A percentile compares a stretch with the other conserved stretches of the same genome.
Evolutionary conservation across 495 filamentous ascomycete genomes (phyloP).

Genomic region (Recurvomyces mirabilis): DNA sequence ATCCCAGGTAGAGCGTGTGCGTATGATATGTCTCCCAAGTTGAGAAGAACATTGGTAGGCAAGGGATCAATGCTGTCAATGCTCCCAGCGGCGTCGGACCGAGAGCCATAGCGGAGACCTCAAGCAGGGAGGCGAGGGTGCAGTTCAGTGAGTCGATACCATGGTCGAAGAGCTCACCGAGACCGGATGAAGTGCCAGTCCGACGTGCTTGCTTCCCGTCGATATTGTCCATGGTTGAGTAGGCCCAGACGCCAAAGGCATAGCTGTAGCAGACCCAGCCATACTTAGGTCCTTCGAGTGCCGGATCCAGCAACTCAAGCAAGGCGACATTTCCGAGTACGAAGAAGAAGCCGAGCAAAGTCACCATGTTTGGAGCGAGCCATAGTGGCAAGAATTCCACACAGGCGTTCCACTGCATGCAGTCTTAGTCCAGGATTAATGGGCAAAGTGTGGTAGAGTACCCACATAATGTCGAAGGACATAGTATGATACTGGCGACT

Average conservation of each 20-base stretch:
- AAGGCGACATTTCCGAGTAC: conserved; percentile 77
- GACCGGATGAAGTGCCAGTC: conserved; percentile 85
- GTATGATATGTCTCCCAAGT: conserved; percentile 99
- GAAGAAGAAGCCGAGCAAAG: conserved; percentile 86
- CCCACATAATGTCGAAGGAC: conserved; percentile 91
- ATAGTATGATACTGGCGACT: conserved; percentile 86
- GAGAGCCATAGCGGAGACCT: conserved; percentile 83
- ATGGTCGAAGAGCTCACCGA: conserved; percentile 96
- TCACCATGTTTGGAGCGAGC: conserved; percentile 96
- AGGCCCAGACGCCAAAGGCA: conserved; percentile 39
- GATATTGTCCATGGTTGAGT: conserved; percentile 97
- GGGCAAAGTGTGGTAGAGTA: conserved; percentile 17
- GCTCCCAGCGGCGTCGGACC: conserved; percentile 71
- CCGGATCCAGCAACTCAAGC: conserved; percentile 74
- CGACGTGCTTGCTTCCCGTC: conserved; percentile 94
- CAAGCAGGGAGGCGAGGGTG: conserved; percentile 76
- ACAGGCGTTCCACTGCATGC: conserved; percentile 75
- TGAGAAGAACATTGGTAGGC: conserved; percentile 96
- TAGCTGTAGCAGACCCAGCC: conserved; percentile 20
- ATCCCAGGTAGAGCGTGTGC: conserved; percentile 90
- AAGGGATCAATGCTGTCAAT: conserved; percentile 83
- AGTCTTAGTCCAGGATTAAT: too few species aligned
- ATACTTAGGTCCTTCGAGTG: conserved; percentile 79
- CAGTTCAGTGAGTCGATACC: conserved; percentile 97
- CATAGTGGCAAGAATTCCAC: conserved; percentile 87